Base-by-base conservation (phyloP, 768 basidiomycete genomes). In the Boletus vermiculosoides region DNA sequence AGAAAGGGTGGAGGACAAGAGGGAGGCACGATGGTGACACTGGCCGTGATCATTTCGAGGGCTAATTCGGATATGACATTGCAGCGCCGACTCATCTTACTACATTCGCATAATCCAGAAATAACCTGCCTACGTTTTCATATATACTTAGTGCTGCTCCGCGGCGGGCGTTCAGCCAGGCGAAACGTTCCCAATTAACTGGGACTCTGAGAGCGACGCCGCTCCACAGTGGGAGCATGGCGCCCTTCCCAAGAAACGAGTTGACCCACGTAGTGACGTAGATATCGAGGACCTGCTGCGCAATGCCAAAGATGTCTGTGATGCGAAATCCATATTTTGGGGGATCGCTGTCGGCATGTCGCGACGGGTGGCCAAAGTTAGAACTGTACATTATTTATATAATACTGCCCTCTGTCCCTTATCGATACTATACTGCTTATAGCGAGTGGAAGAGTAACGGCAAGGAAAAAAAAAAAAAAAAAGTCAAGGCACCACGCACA, bases 361-460 rank as follows among this genome's bases (percentile, higher is more conserved):
- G 36, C 28, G 6, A 28, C 28, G 10, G 36, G 7, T 2, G 33
- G 33, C 37, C 39, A 40, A 23, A 15, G 52, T 33, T 20, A 37
- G 30, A 45, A 54, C 55, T 61, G 50, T 55, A 56, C 36, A 62
- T 51, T 18, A 20, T n/a, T 20, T 20, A 20, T 12, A 5, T 41
- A 18, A n/a, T 34, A 45, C 30, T 22, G 18, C 40, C 53, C 28
- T 9, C 7, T 53, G 50, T 55, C 39, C 49, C 39, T n/a, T n/a
- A 40, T 52, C 45, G 41, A 47, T 28, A 50, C 39, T 23, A 52
- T n/a, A 46, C 37, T 41, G 41, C 9, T 20, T 41, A 13, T 45
- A 45, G 31, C 42, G 40, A 44, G 33, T 18, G 23, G 6, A 39
- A 7, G 36, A 15, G 34, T 11, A 23, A 34, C 52, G 34, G n/a